phyloP scores from a whole-genome alignment of 441 rosid genomes.

The Croton setiger region DNA sequence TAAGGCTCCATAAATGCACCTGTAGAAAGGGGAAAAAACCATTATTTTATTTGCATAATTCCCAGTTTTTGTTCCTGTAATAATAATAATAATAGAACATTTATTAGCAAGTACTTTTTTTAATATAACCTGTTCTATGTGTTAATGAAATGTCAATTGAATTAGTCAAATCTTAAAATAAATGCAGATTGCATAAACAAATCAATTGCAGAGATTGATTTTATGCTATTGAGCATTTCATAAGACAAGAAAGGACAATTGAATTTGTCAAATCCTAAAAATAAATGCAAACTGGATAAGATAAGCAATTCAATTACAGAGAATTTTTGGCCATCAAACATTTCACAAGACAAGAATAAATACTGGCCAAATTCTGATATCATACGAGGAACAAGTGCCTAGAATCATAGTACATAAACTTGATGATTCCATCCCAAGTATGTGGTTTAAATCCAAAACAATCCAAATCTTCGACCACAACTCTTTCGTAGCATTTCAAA shows the following conservation, averaged over 20 bases:
- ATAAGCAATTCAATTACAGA: constrained; percentile 23
- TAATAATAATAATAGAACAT: no score
- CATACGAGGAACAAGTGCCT: constrained; percentile 28
- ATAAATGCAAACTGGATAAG: constrained; percentile 20
- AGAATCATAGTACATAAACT: constrained; percentile 20
- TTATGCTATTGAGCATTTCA: constrained; percentile 27
- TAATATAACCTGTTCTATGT: no score
- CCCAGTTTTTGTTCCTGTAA: not conserved
- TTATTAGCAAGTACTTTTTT: no score
- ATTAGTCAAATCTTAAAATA: not conserved
- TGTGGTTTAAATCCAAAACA: constrained; percentile 6
- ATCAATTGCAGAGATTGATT: constrained; percentile 26
- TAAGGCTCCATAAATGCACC: no score
- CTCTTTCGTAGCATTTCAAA: constrained; percentile 26
- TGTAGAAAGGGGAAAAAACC: not conserved
- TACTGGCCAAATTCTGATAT: constrained; percentile 21
- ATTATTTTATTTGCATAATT: not conserved
- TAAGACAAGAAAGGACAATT: constrained; percentile 13
- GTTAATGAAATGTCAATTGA: not conserved
- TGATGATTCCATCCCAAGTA: constrained; percentile 22
- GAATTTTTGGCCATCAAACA: constrained; percentile 27
- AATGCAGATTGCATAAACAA: constrained; percentile 20
- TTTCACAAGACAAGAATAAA: constrained; percentile 19
- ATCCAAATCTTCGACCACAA: constrained; percentile 10
- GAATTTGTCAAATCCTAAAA: not conserved